Conservation (phyloP, 306 rosid genomes). For the Dalbergia cochinchinensis region DNA sequence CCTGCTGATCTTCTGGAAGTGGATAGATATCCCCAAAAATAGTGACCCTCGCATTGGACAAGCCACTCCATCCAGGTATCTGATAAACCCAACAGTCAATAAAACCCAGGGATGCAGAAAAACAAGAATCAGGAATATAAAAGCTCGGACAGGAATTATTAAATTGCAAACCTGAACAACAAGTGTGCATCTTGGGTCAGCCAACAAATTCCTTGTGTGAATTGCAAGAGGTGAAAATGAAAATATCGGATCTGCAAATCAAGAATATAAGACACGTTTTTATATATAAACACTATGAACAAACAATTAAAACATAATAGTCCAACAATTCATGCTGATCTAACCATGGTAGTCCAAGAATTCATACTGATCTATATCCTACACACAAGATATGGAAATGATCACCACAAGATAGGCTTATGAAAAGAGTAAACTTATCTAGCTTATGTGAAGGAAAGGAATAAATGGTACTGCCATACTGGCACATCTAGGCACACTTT, state of each 20-base stretch:
- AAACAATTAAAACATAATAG: conserved; percentile 30
- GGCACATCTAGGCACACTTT: conserved; percentile 17
- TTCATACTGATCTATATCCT: neutral
- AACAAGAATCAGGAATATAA: conserved; percentile 38
- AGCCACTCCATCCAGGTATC: conserved; percentile 99
- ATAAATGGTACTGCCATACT: neutral
- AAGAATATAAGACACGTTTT: conserved; percentile 28
- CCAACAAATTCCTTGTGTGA: conserved; percentile 93
- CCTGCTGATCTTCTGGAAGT: conserved; percentile 95
- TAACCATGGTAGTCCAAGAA: conserved; percentile 11
- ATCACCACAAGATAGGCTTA: conserved; percentile 25
- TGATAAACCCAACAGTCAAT: conserved; percentile 55
- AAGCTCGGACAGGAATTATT: conserved; percentile 33
- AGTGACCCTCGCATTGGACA: conserved; percentile 99
- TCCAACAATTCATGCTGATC: conserved; percentile 1
- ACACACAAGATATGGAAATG: conserved; percentile 3
- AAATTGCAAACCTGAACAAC: conserved; percentile 91
- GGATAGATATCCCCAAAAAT: conserved; percentile 98
- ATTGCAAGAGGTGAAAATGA: conserved; percentile 98
- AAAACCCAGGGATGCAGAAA: conserved; percentile 49
- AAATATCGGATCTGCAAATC: conserved; percentile 85
- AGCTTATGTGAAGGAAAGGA: conserved; percentile 26
- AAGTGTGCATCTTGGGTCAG: conserved; percentile 95
- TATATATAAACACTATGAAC: conserved; percentile 20
- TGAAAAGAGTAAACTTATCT: conserved; percentile 4